Conservation (phyloP, 345 rosid genomes). For the Viola odorata region DNA sequence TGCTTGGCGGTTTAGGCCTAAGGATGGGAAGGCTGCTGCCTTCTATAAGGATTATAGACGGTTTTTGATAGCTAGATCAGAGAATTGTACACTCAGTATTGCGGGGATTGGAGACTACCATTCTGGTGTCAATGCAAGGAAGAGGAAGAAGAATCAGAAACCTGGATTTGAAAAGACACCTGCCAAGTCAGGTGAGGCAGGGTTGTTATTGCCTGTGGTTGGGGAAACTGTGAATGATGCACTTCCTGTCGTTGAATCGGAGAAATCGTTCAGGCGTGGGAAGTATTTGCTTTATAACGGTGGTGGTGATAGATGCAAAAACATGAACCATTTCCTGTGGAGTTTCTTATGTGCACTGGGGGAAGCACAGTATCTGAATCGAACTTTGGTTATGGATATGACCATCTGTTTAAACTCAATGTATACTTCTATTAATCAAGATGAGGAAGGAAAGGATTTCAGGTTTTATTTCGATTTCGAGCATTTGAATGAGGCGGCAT, state of each 20-base stretch:
- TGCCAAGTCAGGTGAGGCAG: constrained; percentile 24
- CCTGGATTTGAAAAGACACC: constrained; percentile 53
- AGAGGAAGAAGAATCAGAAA: constrained; percentile 69
- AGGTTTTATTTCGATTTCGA: constrained; percentile 91
- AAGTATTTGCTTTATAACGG: constrained; percentile 72
- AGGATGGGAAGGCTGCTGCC: constrained; percentile 77
- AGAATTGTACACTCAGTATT: constrained; percentile 59
- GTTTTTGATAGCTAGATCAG: constrained; percentile 53
- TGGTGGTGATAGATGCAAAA: constrained; percentile 90
- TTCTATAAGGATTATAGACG: constrained; percentile 89
- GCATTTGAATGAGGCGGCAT: constrained; percentile 81
- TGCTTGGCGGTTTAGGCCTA: constrained; percentile 97
- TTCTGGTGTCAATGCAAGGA: constrained; percentile 85
- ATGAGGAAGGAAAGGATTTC: constrained; percentile 93
- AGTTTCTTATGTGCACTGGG: constrained; percentile 93
- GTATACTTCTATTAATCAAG: constrained; percentile 62
- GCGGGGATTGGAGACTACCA: constrained; percentile 75
- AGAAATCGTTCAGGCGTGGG: constrained; percentile 52
- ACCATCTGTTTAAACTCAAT: constrained; percentile 68
- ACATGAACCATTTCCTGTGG: constrained; percentile 94
- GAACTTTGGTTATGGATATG: constrained; percentile 88
- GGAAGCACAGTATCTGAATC: constrained; percentile 87
- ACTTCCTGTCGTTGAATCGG: constrained; percentile 67
- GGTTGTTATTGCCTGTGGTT: constrained; percentile 43
- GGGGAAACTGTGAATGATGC: constrained; percentile 77